These are phyloP conservation scores for Xylaria sp. DNA, from an alignment of 2,329 filamentous ascomycete genomes.

Conservation along the genomic window DNA sequence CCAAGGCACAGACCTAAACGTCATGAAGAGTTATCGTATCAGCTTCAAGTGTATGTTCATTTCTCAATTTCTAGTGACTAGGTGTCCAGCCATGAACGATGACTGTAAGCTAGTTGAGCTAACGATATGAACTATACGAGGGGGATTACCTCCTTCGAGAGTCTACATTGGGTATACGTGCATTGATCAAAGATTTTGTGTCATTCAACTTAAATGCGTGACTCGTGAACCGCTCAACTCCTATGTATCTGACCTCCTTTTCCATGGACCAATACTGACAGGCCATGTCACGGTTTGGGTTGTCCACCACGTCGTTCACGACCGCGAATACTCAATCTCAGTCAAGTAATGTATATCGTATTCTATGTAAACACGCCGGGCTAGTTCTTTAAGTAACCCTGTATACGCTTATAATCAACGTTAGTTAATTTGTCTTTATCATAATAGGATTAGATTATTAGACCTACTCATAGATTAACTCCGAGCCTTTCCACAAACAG, in stretches of 20 bases:
- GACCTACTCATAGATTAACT: conserved; percentile 47
- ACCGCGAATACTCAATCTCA: neutral
- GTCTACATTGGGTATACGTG: neutral
- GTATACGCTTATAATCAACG: conserved; percentile 38
- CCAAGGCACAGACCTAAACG: neutral
- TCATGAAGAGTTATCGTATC: neutral
- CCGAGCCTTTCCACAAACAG: conserved; percentile 45
- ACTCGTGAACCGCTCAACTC: neutral
- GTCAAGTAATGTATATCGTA: conserved; percentile 13
- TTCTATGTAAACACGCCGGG: conserved; percentile 1
- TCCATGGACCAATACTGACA: neutral
- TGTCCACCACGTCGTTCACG: neutral
- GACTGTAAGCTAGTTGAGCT: neutral
- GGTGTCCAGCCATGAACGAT: neutral
- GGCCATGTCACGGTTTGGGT: neutral
- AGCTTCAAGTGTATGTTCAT: neutral
- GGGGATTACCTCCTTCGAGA: neutral
- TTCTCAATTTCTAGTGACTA: neutral
- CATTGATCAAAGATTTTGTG: neutral
- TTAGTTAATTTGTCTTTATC: conserved; percentile 24
- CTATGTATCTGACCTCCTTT: neutral
- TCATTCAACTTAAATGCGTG: neutral
- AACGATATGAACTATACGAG: neutral
- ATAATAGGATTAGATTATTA: neutral
- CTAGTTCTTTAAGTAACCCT: conserved; percentile 35